Evolutionary conservation across 2,329 filamentous ascomycete species (phyloP), one percentile per base, ranked within the genome.

Genomic region (Trichoderma oligosporum): DNA sequence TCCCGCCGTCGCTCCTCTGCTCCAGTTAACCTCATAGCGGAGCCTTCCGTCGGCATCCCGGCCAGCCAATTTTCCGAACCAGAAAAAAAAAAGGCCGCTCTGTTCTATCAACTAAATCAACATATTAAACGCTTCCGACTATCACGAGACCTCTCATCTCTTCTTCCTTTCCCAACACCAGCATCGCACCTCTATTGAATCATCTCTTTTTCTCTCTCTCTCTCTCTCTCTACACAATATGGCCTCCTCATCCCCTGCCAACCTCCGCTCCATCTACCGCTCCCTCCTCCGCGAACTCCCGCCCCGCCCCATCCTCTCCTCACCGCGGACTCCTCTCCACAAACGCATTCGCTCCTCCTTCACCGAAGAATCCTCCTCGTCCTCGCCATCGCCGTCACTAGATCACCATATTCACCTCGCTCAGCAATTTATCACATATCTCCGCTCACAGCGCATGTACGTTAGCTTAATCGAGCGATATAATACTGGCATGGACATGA

Each of bases 401-500:
- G 61, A 65, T 29, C 60, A 60, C 60, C 44, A 61, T 60, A 54
- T 70, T 67, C 63, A 67, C 62, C 65, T 66, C 61, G 87, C 84
- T n/a, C 84, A 90, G 62, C 91, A 97, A 72, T 84, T 91, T 63
- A 74, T 91, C 24, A 81, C 84, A 57, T 97, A 96, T 70, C 80
- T 94, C 18, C 83, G 84, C 65, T 87, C 92, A n/a, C 94, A 99
- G 77, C 80, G 92, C 52, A 83, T 83, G 69, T 97, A 97, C 71
- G 82, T 84, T 24, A 86, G 84, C 14, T 76, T 97, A 41, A 72
- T 97, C 35, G 92, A 97, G 74, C 82, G 92, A 65, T 97, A 99
- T 74, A 97, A 97, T 72, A 91, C 91, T 0, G 91, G 92, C 16
- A 90, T 95, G 84, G 83, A 84, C 63, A 89, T 96, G 87, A 84